phyloP scores from a whole-genome alignment of 495 filamentous ascomycete species.

The Aspergillus cristatus region DNA sequence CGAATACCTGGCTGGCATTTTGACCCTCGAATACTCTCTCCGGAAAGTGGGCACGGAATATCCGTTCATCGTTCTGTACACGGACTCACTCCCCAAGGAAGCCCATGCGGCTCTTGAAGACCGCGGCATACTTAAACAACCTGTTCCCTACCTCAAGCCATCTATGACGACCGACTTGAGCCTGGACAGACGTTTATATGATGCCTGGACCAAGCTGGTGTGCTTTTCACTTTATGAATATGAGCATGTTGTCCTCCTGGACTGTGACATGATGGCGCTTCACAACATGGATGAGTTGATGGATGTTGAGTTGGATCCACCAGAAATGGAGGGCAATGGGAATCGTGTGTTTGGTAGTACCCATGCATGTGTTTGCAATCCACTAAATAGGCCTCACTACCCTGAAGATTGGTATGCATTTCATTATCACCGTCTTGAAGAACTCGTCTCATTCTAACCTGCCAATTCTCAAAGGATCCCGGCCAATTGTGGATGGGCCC shows the following conservation, averaged over 20 bases:
- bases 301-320: constrained; percentile 56
- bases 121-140: constrained; percentile 14
- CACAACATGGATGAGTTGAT: constrained; percentile 83
- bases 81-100: constrained; percentile 14
- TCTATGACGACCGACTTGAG: constrained; percentile 8
- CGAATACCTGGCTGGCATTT: constrained; percentile 19
- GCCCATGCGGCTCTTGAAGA: constrained; percentile 13
- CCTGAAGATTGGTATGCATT: constrained; percentile 54
- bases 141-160: constrained; percentile 14
- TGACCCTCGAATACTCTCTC: constrained; percentile 22
- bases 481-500: constrained; percentile 65
- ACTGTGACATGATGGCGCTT: constrained; percentile 73
- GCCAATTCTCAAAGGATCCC: constrained; percentile 39
- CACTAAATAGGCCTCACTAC: constrained; percentile 64
- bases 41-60: constrained; percentile 12
- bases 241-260: constrained; percentile 66
- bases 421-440: not conserved
- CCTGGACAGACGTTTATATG: constrained; percentile 67
- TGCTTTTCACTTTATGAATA: constrained; percentile 64
- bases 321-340: constrained; percentile 18
- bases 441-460: constrained; percentile 6
- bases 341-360: constrained; percentile 59
- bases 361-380: constrained; percentile 80
- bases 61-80: constrained; percentile 22
- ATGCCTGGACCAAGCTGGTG: constrained; percentile 78